These are phyloP conservation scores for Aurinia saxatilis DNA, from an alignment of 345 rosid species.

Conservation along the genomic window DNA sequence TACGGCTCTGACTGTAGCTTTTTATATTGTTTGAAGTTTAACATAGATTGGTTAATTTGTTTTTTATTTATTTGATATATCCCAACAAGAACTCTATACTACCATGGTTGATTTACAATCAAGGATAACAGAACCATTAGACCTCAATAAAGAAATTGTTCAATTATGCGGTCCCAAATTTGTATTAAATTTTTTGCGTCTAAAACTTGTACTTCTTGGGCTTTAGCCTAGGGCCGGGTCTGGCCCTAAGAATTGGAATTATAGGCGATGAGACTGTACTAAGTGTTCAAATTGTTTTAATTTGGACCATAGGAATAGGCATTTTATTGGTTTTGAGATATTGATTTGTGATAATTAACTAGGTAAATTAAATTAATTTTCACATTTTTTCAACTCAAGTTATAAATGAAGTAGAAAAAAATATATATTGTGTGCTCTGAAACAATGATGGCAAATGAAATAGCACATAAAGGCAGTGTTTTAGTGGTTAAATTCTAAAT, in stretches of 20 bases:
- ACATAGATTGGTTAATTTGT: neutral
- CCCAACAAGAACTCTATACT: neutral
- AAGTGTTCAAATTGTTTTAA: neutral
- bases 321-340: neutral
- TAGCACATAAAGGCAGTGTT: neutral
- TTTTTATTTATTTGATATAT: neutral
- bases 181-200: too few species aligned
- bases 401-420: too few species aligned
- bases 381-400: too few species aligned
- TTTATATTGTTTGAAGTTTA: neutral
- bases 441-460: conserved; percentile 5
- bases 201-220: too few species aligned
- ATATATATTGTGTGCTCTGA: neutral
- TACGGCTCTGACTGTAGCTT: too few species aligned
- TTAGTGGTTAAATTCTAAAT: neutral
- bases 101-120: too few species aligned
- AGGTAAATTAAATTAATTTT: neutral
- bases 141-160: too few species aligned
- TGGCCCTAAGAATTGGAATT: neutral
- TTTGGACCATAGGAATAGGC: neutral
- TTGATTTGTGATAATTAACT: neutral
- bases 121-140: too few species aligned
- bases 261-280: neutral
- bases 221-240: too few species aligned
- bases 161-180: too few species aligned